phyloP scores from a whole-genome alignment of 768 basidiomycete species.

The Kwoniella botswanensis region DNA sequence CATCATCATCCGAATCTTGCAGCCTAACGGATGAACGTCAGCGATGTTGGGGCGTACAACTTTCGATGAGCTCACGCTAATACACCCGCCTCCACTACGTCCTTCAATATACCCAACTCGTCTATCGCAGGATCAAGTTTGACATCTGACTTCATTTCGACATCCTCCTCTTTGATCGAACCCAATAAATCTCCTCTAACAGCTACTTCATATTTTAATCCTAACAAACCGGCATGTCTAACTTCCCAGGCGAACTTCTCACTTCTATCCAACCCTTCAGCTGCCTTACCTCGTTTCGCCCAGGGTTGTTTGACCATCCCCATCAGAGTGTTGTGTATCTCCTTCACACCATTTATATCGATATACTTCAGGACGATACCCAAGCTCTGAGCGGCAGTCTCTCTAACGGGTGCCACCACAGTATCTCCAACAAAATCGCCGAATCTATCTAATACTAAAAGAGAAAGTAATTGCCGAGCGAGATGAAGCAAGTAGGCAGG shows the following conservation, averaged over 20 bases:
- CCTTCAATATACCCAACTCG: conserved; percentile 64
- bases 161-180: conserved; percentile 19
- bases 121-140: conserved; percentile 34
- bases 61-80: conserved; percentile 70
- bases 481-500: conserved; percentile 60
- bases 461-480: conserved; percentile 80
- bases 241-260: conserved; percentile 87
- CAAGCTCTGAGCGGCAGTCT: conserved; percentile 91
- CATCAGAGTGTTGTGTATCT: conserved; percentile 80
- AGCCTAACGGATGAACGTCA: conserved; percentile 63
- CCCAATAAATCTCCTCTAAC: conserved; percentile 81
- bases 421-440: conserved; percentile 97
- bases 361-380: conserved; percentile 87
- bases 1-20: conserved; percentile 90
- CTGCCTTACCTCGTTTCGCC: conserved; percentile 53
- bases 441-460: conserved; percentile 95
- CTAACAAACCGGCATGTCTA: conserved; percentile 93
- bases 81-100: conserved; percentile 87
- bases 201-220: conserved; percentile 97
- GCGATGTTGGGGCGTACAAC: no score
- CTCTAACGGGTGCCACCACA: conserved; percentile 94
- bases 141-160: conserved; percentile 46
- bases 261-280: conserved; percentile 36
- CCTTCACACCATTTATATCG: conserved; percentile 75
- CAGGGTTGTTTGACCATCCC: conserved; percentile 95